A percentile compares a stretch with the other conserved stretches of the same genome.
These are phyloP conservation scores for Zygnema circumcarinatum DNA, from an alignment of 139 green algal species.

Conservation along the genomic window DNA sequence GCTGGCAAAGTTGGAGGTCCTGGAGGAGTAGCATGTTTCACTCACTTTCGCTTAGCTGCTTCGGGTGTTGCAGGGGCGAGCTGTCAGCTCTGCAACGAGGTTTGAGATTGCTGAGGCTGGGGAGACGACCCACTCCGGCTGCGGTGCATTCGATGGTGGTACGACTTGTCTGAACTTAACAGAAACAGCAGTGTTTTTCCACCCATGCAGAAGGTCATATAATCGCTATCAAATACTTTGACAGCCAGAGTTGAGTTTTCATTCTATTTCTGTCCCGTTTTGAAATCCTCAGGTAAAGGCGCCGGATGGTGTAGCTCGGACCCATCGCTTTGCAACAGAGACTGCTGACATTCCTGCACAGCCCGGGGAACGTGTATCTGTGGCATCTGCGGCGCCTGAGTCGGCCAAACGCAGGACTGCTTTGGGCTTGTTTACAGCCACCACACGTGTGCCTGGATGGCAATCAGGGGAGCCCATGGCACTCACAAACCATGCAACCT, in stretches of 20 bases:
- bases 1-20: too few relatives aligned
- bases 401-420: constrained; percentile 3
- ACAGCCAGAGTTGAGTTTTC: too few relatives aligned
- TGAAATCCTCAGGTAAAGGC: constrained; percentile 67
- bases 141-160: constrained; percentile 82
- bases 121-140: constrained; percentile 56
- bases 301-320: constrained; percentile 74
- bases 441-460: constrained; percentile 70
- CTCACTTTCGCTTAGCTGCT: background rate
- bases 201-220: background rate
- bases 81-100: constrained; percentile 6
- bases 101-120: constrained; percentile 45
- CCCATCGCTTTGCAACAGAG: constrained; percentile 80
- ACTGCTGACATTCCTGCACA: constrained; percentile 81
- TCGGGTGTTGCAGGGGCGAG: background rate
- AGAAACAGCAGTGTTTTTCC: background rate
- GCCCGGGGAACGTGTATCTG: constrained; percentile 76
- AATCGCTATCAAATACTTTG: too few relatives aligned
- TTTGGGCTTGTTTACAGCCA: constrained; percentile 50
- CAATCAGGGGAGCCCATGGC: constrained; percentile 80
- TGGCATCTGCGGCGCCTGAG: constrained; percentile 69
- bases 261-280: too few relatives aligned
- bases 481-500: constrained; percentile 80
- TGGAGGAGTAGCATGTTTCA: too few relatives aligned
- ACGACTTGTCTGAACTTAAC: constrained; percentile 1